Percentiles rank a stretch among this genome's conserved stretches.
phyloP scores from a whole-genome alignment of 768 basidiomycete genomes.

The Tylopilus vinaceipallidus region DNA sequence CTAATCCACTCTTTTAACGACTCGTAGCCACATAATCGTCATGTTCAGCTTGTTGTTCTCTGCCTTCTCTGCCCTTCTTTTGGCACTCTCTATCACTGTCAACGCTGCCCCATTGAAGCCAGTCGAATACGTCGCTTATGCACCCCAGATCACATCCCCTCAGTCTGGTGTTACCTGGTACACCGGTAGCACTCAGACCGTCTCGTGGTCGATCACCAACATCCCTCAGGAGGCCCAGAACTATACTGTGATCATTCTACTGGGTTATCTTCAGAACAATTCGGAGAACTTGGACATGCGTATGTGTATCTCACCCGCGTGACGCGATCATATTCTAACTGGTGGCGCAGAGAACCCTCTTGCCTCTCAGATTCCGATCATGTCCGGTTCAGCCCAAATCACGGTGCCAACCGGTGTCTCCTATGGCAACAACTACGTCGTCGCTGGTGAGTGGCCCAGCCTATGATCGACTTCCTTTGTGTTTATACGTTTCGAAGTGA shows the following conservation, averaged over 20 bases:
- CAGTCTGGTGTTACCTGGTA: constrained; percentile 35
- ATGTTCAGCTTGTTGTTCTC: constrained; percentile 25
- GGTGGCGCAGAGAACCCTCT: constrained; percentile 50
- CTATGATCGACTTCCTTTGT: background rate
- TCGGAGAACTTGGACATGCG: constrained; percentile 52
- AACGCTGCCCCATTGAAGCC: constrained; percentile 28
- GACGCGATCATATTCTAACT: constrained; percentile 5
- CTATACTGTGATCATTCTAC: constrained; percentile 41
- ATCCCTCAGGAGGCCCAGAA: constrained; percentile 38
- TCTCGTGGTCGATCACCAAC: constrained; percentile 40
- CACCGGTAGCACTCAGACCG: constrained; percentile 34
- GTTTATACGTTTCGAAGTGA: constrained; percentile 38
- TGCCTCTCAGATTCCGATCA: constrained; percentile 52
- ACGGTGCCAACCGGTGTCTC: constrained; percentile 48
- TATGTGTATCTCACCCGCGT: constrained; percentile 27
- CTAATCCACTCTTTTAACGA: constrained; percentile 24
- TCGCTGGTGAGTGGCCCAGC: constrained; percentile 52
- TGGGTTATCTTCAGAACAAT: constrained; percentile 37
- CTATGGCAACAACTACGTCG: constrained; percentile 48
- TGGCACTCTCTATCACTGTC: constrained; percentile 27
- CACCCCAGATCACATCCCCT: constrained; percentile 45
- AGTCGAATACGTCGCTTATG: constrained; percentile 35
- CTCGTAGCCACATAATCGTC: background rate
- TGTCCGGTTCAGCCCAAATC: constrained; percentile 46
- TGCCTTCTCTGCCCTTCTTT: constrained; percentile 32